Conservation (phyloP, 371 early-diverging fungal genomes). For the Circinella umbellata region DNA sequence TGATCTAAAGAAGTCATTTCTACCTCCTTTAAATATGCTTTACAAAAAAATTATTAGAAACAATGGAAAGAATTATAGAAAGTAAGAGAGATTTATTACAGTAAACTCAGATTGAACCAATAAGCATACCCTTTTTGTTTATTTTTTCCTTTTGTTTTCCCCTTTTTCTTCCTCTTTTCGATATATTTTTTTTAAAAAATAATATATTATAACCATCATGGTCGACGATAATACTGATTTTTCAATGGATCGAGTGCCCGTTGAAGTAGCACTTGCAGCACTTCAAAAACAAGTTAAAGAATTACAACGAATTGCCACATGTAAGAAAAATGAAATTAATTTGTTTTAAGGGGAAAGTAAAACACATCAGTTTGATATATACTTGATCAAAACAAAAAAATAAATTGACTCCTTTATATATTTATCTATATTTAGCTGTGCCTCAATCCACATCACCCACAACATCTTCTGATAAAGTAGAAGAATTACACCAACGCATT, state of each 20-base stretch:
- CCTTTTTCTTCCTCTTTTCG: background rate
- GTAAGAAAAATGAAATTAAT: conserved; percentile 10
- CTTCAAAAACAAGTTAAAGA: conserved; percentile 42
- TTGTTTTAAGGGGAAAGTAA: no score
- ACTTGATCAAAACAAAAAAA: no score
- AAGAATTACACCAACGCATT: conserved; percentile 28
- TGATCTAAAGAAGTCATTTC: no score
- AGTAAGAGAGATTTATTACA: no score
- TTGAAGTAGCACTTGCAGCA: conserved; percentile 36
- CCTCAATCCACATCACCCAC: background rate
- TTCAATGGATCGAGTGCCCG: conserved; percentile 29
- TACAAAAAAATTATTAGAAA: no score
- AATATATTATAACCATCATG: background rate
- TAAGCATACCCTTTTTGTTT: background rate
- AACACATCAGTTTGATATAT: no score
- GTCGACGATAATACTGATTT: conserved; percentile 15
- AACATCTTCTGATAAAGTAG: conserved; percentile 12
- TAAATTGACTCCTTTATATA: background rate
- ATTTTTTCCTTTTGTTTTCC: background rate
- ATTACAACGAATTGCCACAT: conserved; percentile 26
- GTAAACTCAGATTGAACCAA: background rate
- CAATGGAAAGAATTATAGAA: no score
- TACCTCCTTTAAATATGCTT: background rate
- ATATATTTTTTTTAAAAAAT: background rate
- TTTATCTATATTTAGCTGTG: background rate